A percentile compares a stretch with the other conserved stretches of the same genome.
These are phyloP conservation scores for Epichloe baconii DNA, from an alignment of 2,329 filamentous ascomycete species.

Conservation along the genomic window DNA sequence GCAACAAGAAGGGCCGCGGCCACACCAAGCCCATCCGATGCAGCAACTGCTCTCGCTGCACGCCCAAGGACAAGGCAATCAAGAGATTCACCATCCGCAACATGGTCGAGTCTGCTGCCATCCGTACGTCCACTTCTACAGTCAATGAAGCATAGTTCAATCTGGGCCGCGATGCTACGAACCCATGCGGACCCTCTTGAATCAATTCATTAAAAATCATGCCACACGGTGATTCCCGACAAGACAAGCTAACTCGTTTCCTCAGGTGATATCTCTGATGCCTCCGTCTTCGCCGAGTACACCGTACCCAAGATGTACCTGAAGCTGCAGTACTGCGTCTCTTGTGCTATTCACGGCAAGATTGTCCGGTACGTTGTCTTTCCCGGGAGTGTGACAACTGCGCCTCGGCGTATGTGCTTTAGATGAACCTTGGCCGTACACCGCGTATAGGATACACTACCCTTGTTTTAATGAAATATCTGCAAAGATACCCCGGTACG, in stretches of 20 bases:
- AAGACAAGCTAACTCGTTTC: constrained; percentile 2
- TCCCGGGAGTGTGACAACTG: constrained; percentile 46
- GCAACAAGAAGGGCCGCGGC: constrained; percentile 99
- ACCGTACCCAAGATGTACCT: constrained; percentile 99
- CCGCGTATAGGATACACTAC: constrained; percentile 19
- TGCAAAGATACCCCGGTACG: constrained; percentile 12
- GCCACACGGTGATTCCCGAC: not conserved
- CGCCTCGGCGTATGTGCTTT: constrained; percentile 35
- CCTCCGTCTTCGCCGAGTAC: constrained; percentile 98
- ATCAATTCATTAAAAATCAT: constrained; percentile 3
- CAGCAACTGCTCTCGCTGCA: constrained; percentile 67
- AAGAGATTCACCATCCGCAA: constrained; percentile 99
- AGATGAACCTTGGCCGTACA: constrained; percentile 49
- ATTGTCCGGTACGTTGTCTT: constrained; percentile 90
- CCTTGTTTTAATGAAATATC: not conserved
- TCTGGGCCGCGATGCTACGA: not conserved
- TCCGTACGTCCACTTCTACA: constrained; percentile 58
- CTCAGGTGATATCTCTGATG: constrained; percentile 98
- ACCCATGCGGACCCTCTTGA: not conserved
- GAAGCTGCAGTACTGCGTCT: constrained; percentile 99
- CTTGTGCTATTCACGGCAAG: constrained; percentile 99
- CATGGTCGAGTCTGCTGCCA: constrained; percentile 99
- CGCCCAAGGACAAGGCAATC: constrained; percentile 99
- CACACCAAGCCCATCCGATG: constrained; percentile 97
- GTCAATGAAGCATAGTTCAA: not conserved